Base-by-base conservation (phyloP, 2,329 filamentous ascomycete genomes). In the Nannizziopsis arthrosporioides region DNA sequence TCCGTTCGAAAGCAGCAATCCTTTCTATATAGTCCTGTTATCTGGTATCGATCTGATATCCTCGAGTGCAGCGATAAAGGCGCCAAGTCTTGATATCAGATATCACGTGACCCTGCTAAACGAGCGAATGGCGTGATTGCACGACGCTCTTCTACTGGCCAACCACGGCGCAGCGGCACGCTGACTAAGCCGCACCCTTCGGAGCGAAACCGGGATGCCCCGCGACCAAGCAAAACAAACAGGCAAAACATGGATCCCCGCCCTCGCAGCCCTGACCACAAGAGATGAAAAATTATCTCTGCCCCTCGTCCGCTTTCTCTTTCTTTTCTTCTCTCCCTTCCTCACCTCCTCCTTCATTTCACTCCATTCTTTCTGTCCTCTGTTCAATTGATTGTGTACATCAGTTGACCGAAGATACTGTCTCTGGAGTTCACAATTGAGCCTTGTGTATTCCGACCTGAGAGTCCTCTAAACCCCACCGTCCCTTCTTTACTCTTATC, bases 281-380 rank as follows among this genome's bases (percentile, higher is more conserved):
- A 40, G 38, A 44, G 22, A 27, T 27, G 22, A 43, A 44, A 39
- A 31, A 48, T 40, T 27, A 14, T 47, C 36, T 7, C 44, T 42
- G 22, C 17, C 22, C 37, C 27, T 43, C 37, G 17, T 17, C 34
- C 39, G 38, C 51, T 50, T 51, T 37, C 45, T 50, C 52, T 55
- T 32, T 48, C 27, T 40, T 40, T 45, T 42, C 19, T 46, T 41
- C 37, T 47, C 51, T 56, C 54, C 55, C 55, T 52, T 40, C 51
- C 54, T 56, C 49, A 50, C 35, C 46, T 44, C 44, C 44, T 52
- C 50, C 47, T 17, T 51, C 32, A 52, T 44, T 17, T 51, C 32
- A 52, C 45, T 39, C 32, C 48, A 45, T 51, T 47, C 49, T 50
- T 51, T 34, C 45, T 50, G 51, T 54, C 48, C 48, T 55, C 42